phyloP scores from a whole-genome alignment of 345 rosid genomes.

The Mercurialis annua region DNA sequence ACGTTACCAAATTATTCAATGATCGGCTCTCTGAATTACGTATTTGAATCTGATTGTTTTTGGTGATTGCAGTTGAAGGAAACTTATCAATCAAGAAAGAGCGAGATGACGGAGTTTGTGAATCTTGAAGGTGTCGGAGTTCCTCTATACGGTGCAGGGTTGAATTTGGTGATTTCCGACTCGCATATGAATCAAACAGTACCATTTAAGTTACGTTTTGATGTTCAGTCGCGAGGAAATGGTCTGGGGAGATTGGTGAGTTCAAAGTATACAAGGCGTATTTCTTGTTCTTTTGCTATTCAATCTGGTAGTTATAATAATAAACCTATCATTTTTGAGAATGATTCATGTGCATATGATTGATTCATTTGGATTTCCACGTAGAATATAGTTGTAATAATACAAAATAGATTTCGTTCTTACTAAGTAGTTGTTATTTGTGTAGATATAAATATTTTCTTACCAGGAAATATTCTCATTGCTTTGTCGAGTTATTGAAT shows the following conservation, averaged over 20 bases:
- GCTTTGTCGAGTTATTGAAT: no score
- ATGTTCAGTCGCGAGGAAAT: constrained; percentile 15
- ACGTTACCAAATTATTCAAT: no score
- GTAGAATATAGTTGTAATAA: not conserved
- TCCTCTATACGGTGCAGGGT: constrained; percentile 23
- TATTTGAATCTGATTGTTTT: not conserved
- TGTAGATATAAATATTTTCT: not conserved
- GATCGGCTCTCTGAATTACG: no score
- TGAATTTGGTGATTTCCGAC: not conserved
- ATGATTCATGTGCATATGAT: constrained; percentile 1
- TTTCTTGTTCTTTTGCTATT: constrained; percentile 15
- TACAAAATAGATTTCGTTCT: no score
- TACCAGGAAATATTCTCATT: no score
- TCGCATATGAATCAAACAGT: not conserved
- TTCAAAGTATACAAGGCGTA: constrained; percentile 9
- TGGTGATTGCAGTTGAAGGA: constrained; percentile 19
- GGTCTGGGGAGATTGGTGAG: constrained; percentile 27
- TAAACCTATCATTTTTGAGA: not conserved
- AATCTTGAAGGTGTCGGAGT: constrained; percentile 13
- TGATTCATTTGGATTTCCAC: constrained; percentile 1
- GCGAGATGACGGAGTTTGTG: constrained; percentile 15
- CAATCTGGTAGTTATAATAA: not conserved
- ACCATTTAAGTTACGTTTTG: constrained; percentile 16
- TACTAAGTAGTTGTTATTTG: not conserved
- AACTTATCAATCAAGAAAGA: constrained; percentile 24